Percentiles rank a stretch among this genome's conserved stretches.
These are phyloP conservation scores for Colletotrichum costaricense DNA, from an alignment of 2,329 filamentous ascomycete species.

Conservation along the genomic window DNA sequence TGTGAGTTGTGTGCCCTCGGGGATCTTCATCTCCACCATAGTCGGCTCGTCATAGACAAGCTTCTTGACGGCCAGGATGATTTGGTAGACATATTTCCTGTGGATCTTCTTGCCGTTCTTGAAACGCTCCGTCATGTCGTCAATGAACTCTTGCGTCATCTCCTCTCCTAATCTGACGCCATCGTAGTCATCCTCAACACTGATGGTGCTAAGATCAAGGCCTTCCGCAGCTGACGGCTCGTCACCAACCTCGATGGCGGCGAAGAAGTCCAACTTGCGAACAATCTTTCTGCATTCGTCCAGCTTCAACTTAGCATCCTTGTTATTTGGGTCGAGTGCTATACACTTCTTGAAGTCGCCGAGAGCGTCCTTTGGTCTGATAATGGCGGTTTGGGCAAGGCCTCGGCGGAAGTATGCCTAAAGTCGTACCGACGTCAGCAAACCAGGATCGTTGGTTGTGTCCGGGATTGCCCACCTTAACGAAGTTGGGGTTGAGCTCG, in stretches of 20 bases:
- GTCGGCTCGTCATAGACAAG: slow-evolving; percentile 93
- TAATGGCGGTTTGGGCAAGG: slow-evolving; percentile 89
- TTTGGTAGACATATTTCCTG: slow-evolving; percentile 97
- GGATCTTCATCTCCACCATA: slow-evolving; percentile 93
- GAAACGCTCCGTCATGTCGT: slow-evolving; percentile 97
- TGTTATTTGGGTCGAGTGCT: slow-evolving; percentile 86
- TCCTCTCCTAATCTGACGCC: slow-evolving; percentile 80
- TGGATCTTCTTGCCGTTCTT: slow-evolving; percentile 96
- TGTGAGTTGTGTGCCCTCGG: slow-evolving; percentile 82
- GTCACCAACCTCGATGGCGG: slow-evolving; percentile 93
- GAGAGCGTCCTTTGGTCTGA: slow-evolving; percentile 88
- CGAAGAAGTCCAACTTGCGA: slow-evolving; percentile 90
- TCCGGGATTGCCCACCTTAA: slow-evolving; percentile 74
- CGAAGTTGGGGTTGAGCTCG: slow-evolving; percentile 86
- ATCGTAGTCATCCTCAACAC: slow-evolving; percentile 86
- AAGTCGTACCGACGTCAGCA: slow-evolving; percentile 34
- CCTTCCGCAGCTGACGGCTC: slow-evolving; percentile 93
- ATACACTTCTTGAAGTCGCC: slow-evolving; percentile 93
- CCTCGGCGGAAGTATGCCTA: slow-evolving; percentile 96
- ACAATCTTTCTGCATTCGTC: slow-evolving; percentile 96
- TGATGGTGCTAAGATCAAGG: slow-evolving; percentile 87
- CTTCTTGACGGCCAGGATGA: slow-evolving; percentile 89
- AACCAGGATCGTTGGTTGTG: background rate
- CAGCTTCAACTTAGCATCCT: slow-evolving; percentile 90
- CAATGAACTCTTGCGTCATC: slow-evolving; percentile 97